phyloP scores from a whole-genome alignment of 345 rosid genomes.

The Theobroma cacao region DNA sequence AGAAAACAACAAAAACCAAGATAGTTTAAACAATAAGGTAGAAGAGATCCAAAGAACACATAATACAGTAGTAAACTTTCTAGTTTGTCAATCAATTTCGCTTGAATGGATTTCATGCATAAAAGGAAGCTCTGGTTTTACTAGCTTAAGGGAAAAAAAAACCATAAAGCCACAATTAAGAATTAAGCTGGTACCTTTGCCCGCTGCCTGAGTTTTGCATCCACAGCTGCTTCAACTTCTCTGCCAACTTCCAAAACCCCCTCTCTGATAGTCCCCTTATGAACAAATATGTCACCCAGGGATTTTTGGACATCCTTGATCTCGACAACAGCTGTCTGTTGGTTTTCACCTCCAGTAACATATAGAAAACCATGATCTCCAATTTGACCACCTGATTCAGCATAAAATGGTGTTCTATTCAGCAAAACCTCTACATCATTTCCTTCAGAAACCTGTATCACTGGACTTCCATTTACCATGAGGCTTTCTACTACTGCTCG shows the following conservation, averaged over 20 bases:
- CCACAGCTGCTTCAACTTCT: constrained; percentile 88
- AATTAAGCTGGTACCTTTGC: constrained; percentile 56
- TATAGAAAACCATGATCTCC: constrained; percentile 78
- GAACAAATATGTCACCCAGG: constrained; percentile 65
- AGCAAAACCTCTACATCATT: constrained; percentile 81
- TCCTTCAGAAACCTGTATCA: constrained; percentile 77
- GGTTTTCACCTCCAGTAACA: constrained; percentile 44
- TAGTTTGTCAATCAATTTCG: background rate
- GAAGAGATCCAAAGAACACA: background rate
- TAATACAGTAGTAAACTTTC: background rate
- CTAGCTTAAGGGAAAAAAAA: background rate
- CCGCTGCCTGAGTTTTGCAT: constrained; percentile 69
- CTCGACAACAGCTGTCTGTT: constrained; percentile 64
- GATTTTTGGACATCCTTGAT: constrained; percentile 87
- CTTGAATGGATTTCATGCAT: background rate
- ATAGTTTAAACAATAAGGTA: background rate
- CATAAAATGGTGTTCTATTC: constrained; percentile 88
- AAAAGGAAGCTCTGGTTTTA: background rate
- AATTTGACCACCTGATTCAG: constrained; percentile 97
- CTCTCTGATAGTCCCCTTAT: constrained; percentile 71
- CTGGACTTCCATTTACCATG: constrained; percentile 75
- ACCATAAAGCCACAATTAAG: background rate
- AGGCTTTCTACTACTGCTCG: constrained; percentile 72
- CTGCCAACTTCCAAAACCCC: constrained; percentile 84
- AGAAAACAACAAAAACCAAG: background rate